Percentiles rank a stretch among this genome's conserved stretches.
These are phyloP conservation scores for Chlorella sp. DNA, from an alignment of 139 green algal genomes.

Conservation along the genomic window DNA sequence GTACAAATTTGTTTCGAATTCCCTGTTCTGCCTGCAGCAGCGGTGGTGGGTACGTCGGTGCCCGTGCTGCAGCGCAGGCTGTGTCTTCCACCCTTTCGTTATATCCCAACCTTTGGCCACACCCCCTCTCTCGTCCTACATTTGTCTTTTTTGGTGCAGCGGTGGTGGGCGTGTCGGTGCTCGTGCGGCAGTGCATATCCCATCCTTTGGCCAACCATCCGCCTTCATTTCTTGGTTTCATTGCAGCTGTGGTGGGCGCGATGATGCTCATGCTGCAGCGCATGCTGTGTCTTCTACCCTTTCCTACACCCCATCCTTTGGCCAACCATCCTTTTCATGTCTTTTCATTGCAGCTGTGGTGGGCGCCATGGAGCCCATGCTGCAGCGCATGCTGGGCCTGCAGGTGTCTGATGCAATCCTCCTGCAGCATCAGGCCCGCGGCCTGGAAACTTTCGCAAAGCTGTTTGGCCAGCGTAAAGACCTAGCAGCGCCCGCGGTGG, in stretches of 20 bases:
- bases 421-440: conserved; percentile 37
- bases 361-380: conserved; percentile 46
- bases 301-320: neutral
- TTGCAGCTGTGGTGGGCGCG: too few relatives aligned
- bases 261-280: conserved; percentile 12
- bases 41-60: too few relatives aligned
- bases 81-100: too few relatives aligned
- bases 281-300: neutral
- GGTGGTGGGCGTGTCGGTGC: too few relatives aligned
- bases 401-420: conserved; percentile 43
- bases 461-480: conserved; percentile 35
- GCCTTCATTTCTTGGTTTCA: too few relatives aligned
- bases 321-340: neutral
- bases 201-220: neutral
- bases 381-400: conserved; percentile 50
- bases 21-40: too few relatives aligned
- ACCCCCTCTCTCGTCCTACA: too few relatives aligned
- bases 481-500: conserved; percentile 16
- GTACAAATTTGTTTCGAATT: too few relatives aligned
- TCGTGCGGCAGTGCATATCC: conserved; percentile 9
- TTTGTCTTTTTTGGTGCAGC: too few relatives aligned
- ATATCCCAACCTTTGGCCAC: too few relatives aligned
- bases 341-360: conserved; percentile 13
- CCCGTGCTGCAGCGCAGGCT: too few relatives aligned
- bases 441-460: conserved; percentile 46